Evolutionary conservation across 2,329 filamentous ascomycete species (phyloP).

Genomic region (Dactylellina drechsleri): DNA sequence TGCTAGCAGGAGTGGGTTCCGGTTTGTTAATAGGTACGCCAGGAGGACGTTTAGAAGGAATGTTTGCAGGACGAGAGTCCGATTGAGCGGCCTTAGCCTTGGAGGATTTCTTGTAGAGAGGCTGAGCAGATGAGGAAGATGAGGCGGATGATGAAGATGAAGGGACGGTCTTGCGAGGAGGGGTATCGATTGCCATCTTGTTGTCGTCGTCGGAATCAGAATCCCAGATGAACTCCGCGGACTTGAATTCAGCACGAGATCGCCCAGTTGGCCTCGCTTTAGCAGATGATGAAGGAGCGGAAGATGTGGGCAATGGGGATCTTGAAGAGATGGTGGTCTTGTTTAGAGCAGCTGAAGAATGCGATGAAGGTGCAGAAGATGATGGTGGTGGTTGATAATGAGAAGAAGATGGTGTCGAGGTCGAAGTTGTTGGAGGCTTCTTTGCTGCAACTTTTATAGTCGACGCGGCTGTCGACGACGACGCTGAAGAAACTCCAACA

Average conservation of each 20-base stretch:
- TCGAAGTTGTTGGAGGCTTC: constrained; percentile 2
- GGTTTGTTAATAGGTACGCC: constrained; percentile 13
- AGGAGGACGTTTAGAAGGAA: constrained; percentile 47
- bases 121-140: constrained; percentile 45
- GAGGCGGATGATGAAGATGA: constrained; percentile 41
- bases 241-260: constrained; percentile 36
- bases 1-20: constrained; percentile 11
- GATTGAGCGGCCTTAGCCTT: constrained; percentile 28
- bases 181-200: constrained; percentile 34
- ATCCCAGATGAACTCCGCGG: constrained; percentile 50
- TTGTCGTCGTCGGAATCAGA: constrained; percentile 50
- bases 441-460: constrained; percentile 12
- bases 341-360: constrained; percentile 7
- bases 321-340: constrained; percentile 25
- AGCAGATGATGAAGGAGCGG: constrained; percentile 26
- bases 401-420: constrained; percentile 19
- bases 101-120: constrained; percentile 46
- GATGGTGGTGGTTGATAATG: neutral
- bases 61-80: constrained; percentile 24
- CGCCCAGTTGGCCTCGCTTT: constrained; percentile 10
- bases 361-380: neutral
- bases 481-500: too few species aligned
- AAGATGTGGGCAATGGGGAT: constrained; percentile 29
- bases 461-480: constrained; percentile 1
- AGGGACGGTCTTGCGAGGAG: constrained; percentile 25